Conservation (phyloP, 345 rosid species). For the Hibiscus trionum region DNA sequence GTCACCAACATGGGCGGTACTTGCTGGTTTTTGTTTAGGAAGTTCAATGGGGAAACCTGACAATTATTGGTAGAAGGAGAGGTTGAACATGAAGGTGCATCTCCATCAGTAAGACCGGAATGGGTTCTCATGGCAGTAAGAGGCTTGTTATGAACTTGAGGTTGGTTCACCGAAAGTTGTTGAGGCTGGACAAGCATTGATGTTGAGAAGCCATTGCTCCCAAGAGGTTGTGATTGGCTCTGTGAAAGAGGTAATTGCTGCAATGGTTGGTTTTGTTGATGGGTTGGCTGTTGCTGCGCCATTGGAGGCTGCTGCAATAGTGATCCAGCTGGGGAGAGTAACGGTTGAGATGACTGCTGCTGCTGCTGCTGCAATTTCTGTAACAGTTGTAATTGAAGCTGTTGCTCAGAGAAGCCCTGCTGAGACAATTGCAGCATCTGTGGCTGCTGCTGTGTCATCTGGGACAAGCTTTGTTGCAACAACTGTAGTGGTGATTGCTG, state of each 20-base stretch:
- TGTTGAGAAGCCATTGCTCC: slow-evolving; percentile 48
- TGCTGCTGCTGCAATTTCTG: slow-evolving; percentile 51
- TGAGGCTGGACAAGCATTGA: slow-evolving; percentile 50
- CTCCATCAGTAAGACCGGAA: slow-evolving; percentile 74
- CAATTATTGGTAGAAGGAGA: slow-evolving; percentile 73
- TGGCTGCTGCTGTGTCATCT: slow-evolving; percentile 47
- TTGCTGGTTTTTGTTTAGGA: slow-evolving; percentile 59
- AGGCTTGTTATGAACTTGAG: slow-evolving; percentile 46
- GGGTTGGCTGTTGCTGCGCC: background rate
- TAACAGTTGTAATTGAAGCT: slow-evolving; percentile 55
- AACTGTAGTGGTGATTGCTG: background rate
- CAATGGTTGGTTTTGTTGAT: background rate
- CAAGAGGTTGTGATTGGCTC: slow-evolving; percentile 34
- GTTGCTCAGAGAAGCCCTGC: slow-evolving; percentile 71
- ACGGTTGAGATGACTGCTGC: slow-evolving; percentile 51
- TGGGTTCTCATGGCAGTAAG: slow-evolving; percentile 42
- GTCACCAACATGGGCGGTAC: slow-evolving; percentile 43
- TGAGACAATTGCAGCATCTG: slow-evolving; percentile 54
- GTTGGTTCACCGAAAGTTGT: slow-evolving; percentile 46
- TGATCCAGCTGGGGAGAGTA: slow-evolving; percentile 47
- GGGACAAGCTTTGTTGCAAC: slow-evolving; percentile 46
- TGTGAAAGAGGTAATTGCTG: background rate
- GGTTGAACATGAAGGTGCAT: slow-evolving; percentile 90
- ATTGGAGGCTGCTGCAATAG: slow-evolving; percentile 6
- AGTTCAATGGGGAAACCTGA: slow-evolving; percentile 57